Conservation (phyloP, 305 asterid species). For the Fraxinus sp. region DNA sequence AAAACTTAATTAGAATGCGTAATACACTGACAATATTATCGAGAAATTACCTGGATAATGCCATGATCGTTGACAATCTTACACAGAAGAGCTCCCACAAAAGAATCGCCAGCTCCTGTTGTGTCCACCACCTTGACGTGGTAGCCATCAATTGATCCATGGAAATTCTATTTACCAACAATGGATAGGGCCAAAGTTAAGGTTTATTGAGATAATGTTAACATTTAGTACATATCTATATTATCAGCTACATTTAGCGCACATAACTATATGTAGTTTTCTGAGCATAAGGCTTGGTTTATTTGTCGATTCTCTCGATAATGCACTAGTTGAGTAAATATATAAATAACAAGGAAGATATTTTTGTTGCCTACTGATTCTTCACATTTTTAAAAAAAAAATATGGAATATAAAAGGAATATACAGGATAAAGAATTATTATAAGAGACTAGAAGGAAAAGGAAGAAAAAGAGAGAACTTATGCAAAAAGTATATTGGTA, state of each 20-base stretch:
- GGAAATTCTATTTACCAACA: slow-evolving; percentile 39
- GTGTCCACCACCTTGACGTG: slow-evolving; percentile 79
- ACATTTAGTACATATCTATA: too few relatives aligned
- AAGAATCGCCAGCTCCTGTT: slow-evolving; percentile 94
- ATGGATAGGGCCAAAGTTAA: not conserved
- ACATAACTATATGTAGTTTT: not conserved
- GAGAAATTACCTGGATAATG: slow-evolving; percentile 51
- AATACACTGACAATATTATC: not conserved
- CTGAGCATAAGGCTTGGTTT: not conserved
- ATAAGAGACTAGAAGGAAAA: not conserved
- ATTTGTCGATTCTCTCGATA: too few relatives aligned
- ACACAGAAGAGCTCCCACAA: slow-evolving; percentile 79
- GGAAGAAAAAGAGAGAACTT: not conserved
- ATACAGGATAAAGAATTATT: not conserved
- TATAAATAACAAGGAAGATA: not conserved
- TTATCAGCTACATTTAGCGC: not conserved
- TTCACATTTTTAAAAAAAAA: not conserved
- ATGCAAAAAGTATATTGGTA: not conserved
- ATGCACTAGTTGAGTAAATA: not conserved
- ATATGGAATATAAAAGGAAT: not conserved
- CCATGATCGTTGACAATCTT: slow-evolving; percentile 72
- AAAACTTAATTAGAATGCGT: not conserved
- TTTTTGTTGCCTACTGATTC: not conserved
- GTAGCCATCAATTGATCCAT: slow-evolving; percentile 55
- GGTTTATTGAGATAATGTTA: not conserved